phyloP scores from a whole-genome alignment of 2,329 filamentous ascomycete species.

The Dendryphion nanum region DNA sequence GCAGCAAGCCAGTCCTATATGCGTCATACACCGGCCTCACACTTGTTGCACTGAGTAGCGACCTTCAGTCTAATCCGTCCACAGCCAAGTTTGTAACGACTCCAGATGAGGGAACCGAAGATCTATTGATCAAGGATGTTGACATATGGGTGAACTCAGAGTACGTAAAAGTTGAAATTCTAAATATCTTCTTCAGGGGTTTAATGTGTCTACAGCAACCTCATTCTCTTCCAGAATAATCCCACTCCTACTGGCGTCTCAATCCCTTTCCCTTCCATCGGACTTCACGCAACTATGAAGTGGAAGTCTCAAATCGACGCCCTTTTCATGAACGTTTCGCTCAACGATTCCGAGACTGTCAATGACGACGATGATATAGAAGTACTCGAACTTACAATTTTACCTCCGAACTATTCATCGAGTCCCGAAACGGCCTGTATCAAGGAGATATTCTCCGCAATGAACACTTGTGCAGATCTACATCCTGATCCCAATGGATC shows the following conservation, averaged over 20 bases:
- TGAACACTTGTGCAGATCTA: constrained; percentile 72
- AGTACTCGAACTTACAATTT: constrained; percentile 66
- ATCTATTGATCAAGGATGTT: constrained; percentile 30
- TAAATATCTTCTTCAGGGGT: neutral
- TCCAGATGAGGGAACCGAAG: constrained; percentile 21
- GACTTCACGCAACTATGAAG: constrained; percentile 71
- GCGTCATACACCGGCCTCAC: constrained; percentile 58
- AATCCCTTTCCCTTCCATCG: constrained; percentile 72
- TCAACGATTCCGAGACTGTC: constrained; percentile 53
- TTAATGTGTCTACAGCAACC: constrained; percentile 39
- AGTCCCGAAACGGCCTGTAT: constrained; percentile 31
- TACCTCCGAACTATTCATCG: constrained; percentile 46
- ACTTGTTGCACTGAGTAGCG: constrained; percentile 58
- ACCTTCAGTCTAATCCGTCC: constrained; percentile 45
- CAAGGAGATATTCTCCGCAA: constrained; percentile 63
- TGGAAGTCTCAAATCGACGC: constrained; percentile 38
- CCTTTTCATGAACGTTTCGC: constrained; percentile 37
- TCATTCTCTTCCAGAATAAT: constrained; percentile 62
- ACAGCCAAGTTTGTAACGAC: constrained; percentile 40
- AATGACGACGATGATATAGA: constrained; percentile 64
- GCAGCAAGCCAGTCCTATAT: constrained; percentile 69
- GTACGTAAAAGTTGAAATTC: constrained; percentile 19
- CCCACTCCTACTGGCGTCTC: constrained; percentile 59
- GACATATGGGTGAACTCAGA: constrained; percentile 50
- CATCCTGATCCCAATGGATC: constrained; percentile 68